Base-by-base conservation (phyloP, 192 early-diverging fungal genomes). In the Mortierella hygrophila region DNA sequence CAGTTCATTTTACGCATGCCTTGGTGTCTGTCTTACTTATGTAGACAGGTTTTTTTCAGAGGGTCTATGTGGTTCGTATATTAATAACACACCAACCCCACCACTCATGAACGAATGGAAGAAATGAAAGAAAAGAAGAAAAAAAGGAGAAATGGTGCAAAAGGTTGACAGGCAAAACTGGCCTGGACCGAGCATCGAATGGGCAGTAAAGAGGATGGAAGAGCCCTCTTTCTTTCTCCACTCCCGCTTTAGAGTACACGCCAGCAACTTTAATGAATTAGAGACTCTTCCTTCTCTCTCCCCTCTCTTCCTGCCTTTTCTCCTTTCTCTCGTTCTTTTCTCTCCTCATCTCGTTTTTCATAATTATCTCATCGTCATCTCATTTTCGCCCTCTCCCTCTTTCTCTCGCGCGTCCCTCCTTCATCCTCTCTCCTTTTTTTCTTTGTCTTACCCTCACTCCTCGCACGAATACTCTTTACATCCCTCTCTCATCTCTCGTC, bases 201-300 rank as follows among this genome's bases (percentile, higher is more conserved):
- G 55, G 47, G 55, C 60, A 65, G 60, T 65, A 65, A 32, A 32
- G 60, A 65, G 60, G 60, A 65, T 65, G 60, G 60, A 32, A 29
- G 29, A 15, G 11, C 26, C 44, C 29, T 73, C 47, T 3, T 21
- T 54, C 73, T 20, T 35, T 9, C 60, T 42, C n/a, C 26, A 10
- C 65, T 63, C 42, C 38, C 38, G n/a, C 13, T 65, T 65, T 65
- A 35, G 13, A 65, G 60, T 65, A 65, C 23, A 15, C 60, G 11
- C 13, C 60, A 29, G 23, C 60, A 32, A n/a, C 8, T n/a, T 29
- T 5, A 65, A 26, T 65, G 60, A 15, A 29, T 65, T 63, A 29
- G 60, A 63, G 60, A 32, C 60, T 63, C 26, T 32, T 29, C 60
- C 29, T 63, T 73, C 38, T 75, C 32, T 13, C 32, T 69, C 57